Evolutionary conservation across 352 stramenopile genomes (phyloP).

Genomic region (Phytophthora pinifolia): DNA sequence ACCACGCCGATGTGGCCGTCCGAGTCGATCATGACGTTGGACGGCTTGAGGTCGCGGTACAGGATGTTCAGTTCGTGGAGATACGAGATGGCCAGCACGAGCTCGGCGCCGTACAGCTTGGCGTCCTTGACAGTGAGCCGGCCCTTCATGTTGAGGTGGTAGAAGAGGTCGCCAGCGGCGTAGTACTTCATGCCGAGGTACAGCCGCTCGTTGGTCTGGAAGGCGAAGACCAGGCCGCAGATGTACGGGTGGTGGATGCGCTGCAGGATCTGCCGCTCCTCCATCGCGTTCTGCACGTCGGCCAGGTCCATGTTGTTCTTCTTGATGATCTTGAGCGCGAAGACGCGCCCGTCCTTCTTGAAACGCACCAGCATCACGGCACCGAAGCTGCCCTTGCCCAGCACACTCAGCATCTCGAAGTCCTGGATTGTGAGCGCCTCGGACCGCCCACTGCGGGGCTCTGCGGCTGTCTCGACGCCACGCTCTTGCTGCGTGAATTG

Average conservation of each 20-base stretch:
- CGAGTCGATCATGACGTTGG: conserved; percentile 89
- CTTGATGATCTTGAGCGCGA: conserved; percentile 91
- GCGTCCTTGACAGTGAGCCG: conserved; percentile 63
- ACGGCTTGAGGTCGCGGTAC: conserved; percentile 87
- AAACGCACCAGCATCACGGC: conserved; percentile 90
- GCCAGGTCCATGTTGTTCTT: conserved; percentile 87
- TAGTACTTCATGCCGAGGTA: conserved; percentile 93
- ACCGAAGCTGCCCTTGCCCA: conserved; percentile 86
- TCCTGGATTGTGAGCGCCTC: conserved; percentile 86
- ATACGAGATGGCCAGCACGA: conserved; percentile 89
- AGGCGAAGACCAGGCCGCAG: conserved; percentile 85
- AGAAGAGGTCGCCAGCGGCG: conserved; percentile 85
- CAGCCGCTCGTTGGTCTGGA: conserved; percentile 87
- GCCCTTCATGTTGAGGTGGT: conserved; percentile 86
- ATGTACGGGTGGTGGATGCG: conserved; percentile 90
- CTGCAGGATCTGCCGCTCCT: conserved; percentile 89
- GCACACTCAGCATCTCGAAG: conserved; percentile 90
- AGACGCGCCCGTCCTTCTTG: conserved; percentile 87
- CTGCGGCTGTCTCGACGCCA: conserved; percentile 8
- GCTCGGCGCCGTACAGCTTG: conserved; percentile 79
- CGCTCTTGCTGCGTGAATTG: conserved; percentile 20
- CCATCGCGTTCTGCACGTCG: conserved; percentile 87
- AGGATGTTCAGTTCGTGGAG: conserved; percentile 90
- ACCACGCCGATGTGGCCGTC: conserved; percentile 89
- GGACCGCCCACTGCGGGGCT: conserved; percentile 16